Percentiles rank a stretch among this genome's conserved stretches.
Evolutionary conservation across 2,329 filamentous ascomycete genomes (phyloP).

Genomic region (Cordyceps militaris): DNA sequence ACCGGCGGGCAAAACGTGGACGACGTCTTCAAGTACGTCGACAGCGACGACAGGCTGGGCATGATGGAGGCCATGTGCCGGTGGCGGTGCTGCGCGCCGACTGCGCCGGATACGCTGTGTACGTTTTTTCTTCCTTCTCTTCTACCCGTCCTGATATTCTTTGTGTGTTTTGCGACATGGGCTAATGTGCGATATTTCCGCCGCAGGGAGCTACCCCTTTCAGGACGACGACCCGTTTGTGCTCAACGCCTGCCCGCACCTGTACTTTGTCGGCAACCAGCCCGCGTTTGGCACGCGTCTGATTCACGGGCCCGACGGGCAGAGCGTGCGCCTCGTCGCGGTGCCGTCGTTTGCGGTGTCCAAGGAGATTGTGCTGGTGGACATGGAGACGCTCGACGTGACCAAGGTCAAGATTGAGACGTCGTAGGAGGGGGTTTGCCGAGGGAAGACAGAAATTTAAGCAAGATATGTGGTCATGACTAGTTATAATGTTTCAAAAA

Average conservation of each 20-base stretch:
- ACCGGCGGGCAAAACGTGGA: slow-evolving; percentile 90
- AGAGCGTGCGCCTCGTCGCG: slow-evolving; percentile 69
- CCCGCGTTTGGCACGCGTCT: slow-evolving; percentile 66
- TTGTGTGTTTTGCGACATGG: background rate
- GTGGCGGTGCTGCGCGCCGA: slow-evolving; percentile 87
- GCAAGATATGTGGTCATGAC: too few species aligned
- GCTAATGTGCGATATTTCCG: background rate
- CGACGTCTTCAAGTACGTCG: slow-evolving; percentile 87
- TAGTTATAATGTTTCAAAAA: background rate
- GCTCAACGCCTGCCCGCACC: slow-evolving; percentile 74
- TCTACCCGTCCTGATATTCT: background rate
- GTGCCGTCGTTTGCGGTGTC: slow-evolving; percentile 76
- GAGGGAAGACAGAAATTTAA: background rate
- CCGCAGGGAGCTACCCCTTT: slow-evolving; percentile 88
- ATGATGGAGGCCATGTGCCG: slow-evolving; percentile 94
- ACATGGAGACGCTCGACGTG: slow-evolving; percentile 76
- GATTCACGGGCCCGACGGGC: slow-evolving; percentile 59
- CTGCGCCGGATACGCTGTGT: slow-evolving; percentile 93
- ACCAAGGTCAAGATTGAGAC: slow-evolving; percentile 57
- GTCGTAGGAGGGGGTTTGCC: background rate
- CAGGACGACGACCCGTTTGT: slow-evolving; percentile 91
- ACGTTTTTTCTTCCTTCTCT: slow-evolving; percentile 32
- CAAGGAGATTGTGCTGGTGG: slow-evolving; percentile 73
- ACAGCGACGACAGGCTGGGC: slow-evolving; percentile 66
- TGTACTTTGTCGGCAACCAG: slow-evolving; percentile 87